phyloP scores from a whole-genome alignment of 768 basidiomycete species.

The Phaeotremella fagi region DNA sequence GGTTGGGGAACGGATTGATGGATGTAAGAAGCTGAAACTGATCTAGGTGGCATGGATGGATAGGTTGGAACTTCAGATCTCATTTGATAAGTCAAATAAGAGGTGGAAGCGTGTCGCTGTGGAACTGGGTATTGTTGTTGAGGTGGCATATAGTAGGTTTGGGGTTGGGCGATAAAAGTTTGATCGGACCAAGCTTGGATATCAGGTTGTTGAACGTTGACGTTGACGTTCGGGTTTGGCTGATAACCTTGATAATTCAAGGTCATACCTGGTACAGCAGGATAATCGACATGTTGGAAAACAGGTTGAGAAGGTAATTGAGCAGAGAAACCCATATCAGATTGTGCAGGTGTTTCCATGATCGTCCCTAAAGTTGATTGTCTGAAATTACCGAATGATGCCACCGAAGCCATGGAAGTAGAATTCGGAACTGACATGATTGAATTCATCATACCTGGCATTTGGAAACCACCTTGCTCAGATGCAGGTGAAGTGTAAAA shows the following conservation, averaged over 20 bases:
- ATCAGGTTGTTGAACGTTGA: conserved; percentile 5
- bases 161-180: conserved; percentile 14
- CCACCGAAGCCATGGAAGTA: conserved; percentile 13
- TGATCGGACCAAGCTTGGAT: conserved; percentile 24
- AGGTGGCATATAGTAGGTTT: conserved; percentile 5
- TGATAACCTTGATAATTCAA: conserved; percentile 14
- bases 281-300: conserved; percentile 19
- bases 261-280: conserved; percentile 17
- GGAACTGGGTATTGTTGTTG: neutral
- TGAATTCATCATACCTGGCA: neutral
- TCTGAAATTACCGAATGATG: conserved; percentile 16
- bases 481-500: conserved; percentile 24
- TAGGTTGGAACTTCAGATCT: conserved; percentile 12
- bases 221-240: neutral
- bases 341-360: conserved; percentile 16
- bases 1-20: neutral
- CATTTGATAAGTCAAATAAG: conserved; percentile 20
- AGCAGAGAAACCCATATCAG: conserved; percentile 11
- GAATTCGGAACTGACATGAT: conserved; percentile 14
- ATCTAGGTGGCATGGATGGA: conserved; percentile 14
- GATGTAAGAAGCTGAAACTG: conserved; percentile 15
- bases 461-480: conserved; percentile 14
- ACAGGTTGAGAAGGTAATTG: conserved; percentile 3
- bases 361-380: conserved; percentile 18
- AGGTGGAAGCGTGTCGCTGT: conserved; percentile 17